Evolutionary conservation across 2,329 filamentous ascomycete species (phyloP), one percentile per base, ranked within the genome.

Genomic region (Plectosphaerella plurivora): DNA sequence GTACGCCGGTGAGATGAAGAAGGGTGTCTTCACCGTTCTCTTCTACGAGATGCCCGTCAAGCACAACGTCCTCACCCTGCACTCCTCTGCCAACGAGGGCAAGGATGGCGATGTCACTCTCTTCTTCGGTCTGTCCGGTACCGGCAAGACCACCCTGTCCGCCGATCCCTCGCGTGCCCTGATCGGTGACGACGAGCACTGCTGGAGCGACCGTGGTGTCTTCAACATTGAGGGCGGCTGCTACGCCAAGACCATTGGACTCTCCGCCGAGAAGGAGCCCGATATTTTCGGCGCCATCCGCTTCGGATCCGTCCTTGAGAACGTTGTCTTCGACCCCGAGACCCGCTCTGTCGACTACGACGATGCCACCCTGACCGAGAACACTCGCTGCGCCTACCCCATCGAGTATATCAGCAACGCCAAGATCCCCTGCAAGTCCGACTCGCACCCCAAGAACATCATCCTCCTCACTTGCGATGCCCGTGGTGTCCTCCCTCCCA

Each of bases 1-100:
- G 78, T 99, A 99, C 68, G 94, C 94, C 53, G 93, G 93, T 65
- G 89, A 93, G 77, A 93, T 94, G 89, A 96, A 96, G 81, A 96
- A 96, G 81, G 92, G 94, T 64, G 84, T 99, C 73, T 99, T 99
- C 83, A 99, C 94, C 47, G 91, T 99, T 49, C 86, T 99, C 70
- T 99, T 96, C 84, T 99, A 97, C 81, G 94, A 99, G 81, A 99
- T 97, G 92, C 94, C 94, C 56, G 90, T 99, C 70, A 97, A 97
- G 86, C 94, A 99, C 84, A 95, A 97, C 73, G 93, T 99, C 64
- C 79, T 99, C 61, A 99, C 94, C 41, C 87, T 99, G 52, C 94
- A 99, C 82, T 99, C 94, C 15, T 99, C 94, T 9, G 94, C 94
- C 68, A 99, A 99, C 76, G 89, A 99, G 83, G 94, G 94, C 65